Base-by-base conservation (phyloP, 2,329 filamentous ascomycete genomes). In the Aaosphaeria pasadenensis region DNA sequence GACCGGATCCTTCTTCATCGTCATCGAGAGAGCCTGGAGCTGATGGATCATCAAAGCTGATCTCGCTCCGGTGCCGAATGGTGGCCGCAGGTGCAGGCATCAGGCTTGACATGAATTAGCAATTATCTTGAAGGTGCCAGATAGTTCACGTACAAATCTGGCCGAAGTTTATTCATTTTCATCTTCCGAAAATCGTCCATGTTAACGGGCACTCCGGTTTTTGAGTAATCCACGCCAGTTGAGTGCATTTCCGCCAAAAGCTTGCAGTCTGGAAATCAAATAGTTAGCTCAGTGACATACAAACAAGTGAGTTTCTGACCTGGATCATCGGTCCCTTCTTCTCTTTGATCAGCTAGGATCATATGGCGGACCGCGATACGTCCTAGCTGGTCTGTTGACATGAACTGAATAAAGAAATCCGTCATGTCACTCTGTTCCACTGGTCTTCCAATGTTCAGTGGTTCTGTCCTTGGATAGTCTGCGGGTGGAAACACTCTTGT, bases 371-470 rank as follows among this genome's bases (percentile, higher is more conserved):
- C 43, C 5, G 49, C 42, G 11, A 51, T 51, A 11, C 35, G 39
- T 6, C 49, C 49, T n/a, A 51, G 35, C 17, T 42, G 35, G 32
- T 48, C 46, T 2, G 50, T 44, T 2, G 13, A 30, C 50, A 53
- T 50, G 38, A 44, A 50, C 30, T 43, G 17, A 90, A 11, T 84
- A 11, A 45, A 39, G 31, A 29, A 39, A 13, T 45, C 17, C 6
- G 11, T 38, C 72, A 95, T 94, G 56, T 95, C 89, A 1, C 79
- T 65, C 2, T 69, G 67, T 1, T 67, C 69, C 0, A 95, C 87
- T 0, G 70, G 52, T 1, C 86, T 76, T 6, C 78, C 75, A n/a
- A 95, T 78, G 42, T 85, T 75, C 0, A 76, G 51, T 0, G 87
- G 81, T 0, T 55, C 11, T 0, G 81, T 74, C 1, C 82, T 77